Conservation (phyloP, 495 filamentous ascomycete species). For the Neurospora pannonica region DNA sequence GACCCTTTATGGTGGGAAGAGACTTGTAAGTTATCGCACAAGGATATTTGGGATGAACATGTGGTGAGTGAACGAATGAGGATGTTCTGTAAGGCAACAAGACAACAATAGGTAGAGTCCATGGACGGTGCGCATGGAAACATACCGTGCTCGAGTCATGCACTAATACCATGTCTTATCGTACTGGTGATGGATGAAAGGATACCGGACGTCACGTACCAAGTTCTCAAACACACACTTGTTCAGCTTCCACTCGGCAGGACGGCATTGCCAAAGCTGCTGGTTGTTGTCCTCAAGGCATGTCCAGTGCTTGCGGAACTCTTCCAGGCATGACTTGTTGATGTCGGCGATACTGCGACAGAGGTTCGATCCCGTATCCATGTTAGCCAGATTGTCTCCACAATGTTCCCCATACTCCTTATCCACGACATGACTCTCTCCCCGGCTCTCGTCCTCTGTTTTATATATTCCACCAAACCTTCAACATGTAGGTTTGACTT, state of each 20-base stretch:
- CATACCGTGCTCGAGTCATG: not conserved
- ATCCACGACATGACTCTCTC: not conserved
- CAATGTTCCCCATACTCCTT: not conserved
- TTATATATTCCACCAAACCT: not conserved
- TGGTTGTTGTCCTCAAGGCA: conserved; percentile 98
- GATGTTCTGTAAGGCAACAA: not conserved
- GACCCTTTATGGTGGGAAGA: conserved; percentile 44
- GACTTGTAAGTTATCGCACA: not conserved
- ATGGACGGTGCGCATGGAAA: not conserved
- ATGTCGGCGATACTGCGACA: conserved; percentile 75
- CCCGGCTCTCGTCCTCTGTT: not conserved
- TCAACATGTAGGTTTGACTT: conserved; percentile 31
- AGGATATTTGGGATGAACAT: not conserved
- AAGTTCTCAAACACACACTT: conserved; percentile 91
- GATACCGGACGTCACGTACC: conserved; percentile 42
- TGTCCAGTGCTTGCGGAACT: conserved; percentile 89
- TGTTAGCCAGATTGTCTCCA: not conserved
- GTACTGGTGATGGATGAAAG: not conserved
- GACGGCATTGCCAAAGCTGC: conserved; percentile 84
- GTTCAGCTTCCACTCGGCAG: conserved; percentile 71
- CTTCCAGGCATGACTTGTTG: conserved; percentile 82
- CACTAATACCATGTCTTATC: not conserved
- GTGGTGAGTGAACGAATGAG: not conserved
- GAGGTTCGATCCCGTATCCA: not conserved
- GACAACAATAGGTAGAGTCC: not conserved